phyloP scores from a whole-genome alignment of 306 rosid species.

The Vigna angularis region DNA sequence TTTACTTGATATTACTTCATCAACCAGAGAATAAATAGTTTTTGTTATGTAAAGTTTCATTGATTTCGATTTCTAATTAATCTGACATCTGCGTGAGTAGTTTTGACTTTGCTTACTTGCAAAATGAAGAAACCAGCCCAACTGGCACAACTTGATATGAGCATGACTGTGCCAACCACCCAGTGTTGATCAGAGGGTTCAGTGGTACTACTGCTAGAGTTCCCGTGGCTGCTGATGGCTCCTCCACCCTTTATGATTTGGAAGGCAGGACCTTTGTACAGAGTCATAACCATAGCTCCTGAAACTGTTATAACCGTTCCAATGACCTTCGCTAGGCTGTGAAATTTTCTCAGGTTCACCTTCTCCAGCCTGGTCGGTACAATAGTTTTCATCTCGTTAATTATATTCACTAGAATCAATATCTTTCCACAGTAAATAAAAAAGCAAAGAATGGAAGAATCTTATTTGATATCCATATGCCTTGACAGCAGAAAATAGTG shows the following conservation, averaged over 20 bases:
- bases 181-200: slow-evolving; percentile 67
- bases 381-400: background rate
- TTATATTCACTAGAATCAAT: slow-evolving; percentile 4
- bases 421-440: background rate
- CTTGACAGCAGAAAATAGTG: background rate
- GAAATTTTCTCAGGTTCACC: slow-evolving; percentile 68
- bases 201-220: slow-evolving; percentile 9
- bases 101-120: slow-evolving; percentile 60
- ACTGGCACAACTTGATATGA: slow-evolving; percentile 71
- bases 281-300: slow-evolving; percentile 98
- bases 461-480: slow-evolving; percentile 36
- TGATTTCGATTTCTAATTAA: too few relatives aligned
- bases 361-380: slow-evolving; percentile 70
- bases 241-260: slow-evolving; percentile 59
- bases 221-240: slow-evolving; percentile 35
- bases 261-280: slow-evolving; percentile 89
- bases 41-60: too few relatives aligned
- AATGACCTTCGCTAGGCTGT: slow-evolving; percentile 79
- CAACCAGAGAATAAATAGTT: too few relatives aligned
- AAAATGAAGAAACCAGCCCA: slow-evolving; percentile 97
- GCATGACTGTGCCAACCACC: slow-evolving; percentile 72
- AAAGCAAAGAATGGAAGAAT: slow-evolving; percentile 29
- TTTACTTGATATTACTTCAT: too few relatives aligned
- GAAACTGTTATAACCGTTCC: slow-evolving; percentile 82
- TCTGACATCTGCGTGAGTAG: too few relatives aligned